Percentiles rank a stretch among this genome's conserved stretches.
Evolutionary conservation across 2,329 filamentous ascomycete species (phyloP).

Genomic region (Pestalotiopsis sp.): DNA sequence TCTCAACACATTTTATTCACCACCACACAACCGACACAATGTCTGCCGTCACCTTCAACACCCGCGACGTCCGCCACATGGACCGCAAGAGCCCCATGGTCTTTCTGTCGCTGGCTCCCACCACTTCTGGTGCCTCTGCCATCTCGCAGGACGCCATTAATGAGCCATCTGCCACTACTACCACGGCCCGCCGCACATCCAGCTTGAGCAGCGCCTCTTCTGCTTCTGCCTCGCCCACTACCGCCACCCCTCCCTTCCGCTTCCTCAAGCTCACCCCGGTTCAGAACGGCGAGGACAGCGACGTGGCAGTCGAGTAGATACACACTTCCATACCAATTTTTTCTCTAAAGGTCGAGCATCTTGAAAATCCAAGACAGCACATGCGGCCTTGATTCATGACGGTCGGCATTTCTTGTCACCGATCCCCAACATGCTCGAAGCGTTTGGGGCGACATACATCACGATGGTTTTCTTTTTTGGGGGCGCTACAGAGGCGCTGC

Average conservation of each 20-base stretch:
- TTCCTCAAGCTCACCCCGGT: conserved; percentile 69
- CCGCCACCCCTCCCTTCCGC: conserved; percentile 38
- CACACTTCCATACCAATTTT: not conserved
- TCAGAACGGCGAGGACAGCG: conserved; percentile 64
- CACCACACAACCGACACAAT: conserved; percentile 12
- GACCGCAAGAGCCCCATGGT: conserved; percentile 34
- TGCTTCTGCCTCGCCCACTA: conserved; percentile 27
- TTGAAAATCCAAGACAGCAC: not conserved
- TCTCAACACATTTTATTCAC: conserved; percentile 25
- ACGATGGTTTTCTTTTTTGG: not conserved
- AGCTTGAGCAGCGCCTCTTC: conserved; percentile 52
- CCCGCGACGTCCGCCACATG: conserved; percentile 23
- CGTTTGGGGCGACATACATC: not conserved
- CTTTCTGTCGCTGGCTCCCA: conserved; percentile 63
- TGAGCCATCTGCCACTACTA: conserved; percentile 8
- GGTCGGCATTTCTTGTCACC: not conserved
- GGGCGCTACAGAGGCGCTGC: not conserved
- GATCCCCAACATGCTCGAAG: not conserved
- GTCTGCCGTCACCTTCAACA: conserved; percentile 20
- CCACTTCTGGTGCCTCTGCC: conserved; percentile 60
- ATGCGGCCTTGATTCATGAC: not conserved
- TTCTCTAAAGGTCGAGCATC: not conserved
- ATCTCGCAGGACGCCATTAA: conserved; percentile 31
- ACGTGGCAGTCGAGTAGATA: conserved; percentile 45
- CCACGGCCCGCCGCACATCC: conserved; percentile 51